Conservation (phyloP, 805 yeast genomes). For the Metschnikowia lochheadii region DNA sequence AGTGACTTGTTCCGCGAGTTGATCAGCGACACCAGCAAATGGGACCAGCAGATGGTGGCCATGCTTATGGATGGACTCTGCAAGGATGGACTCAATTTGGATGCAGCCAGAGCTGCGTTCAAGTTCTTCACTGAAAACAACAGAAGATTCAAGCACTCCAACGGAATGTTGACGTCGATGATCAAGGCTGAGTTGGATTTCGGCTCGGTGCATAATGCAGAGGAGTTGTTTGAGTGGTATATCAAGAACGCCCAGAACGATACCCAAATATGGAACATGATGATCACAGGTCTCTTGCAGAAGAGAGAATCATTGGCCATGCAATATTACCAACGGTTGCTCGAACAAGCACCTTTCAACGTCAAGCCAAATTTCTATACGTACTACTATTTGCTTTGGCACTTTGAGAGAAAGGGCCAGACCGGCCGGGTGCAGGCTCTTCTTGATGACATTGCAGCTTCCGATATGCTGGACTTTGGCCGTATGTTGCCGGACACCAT, state of each 20-base stretch:
- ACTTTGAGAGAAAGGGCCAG: slow-evolving; percentile 33
- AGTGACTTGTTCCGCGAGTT: slow-evolving; percentile 41
- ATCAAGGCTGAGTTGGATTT: slow-evolving; percentile 43
- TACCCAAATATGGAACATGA: slow-evolving; percentile 39
- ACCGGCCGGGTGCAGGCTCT: slow-evolving; percentile 29
- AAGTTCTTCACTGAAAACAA: slow-evolving; percentile 34
- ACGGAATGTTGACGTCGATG: slow-evolving; percentile 42
- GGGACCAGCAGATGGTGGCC: slow-evolving; percentile 46
- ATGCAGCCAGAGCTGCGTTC: slow-evolving; percentile 50
- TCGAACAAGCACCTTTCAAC: slow-evolving; percentile 19
- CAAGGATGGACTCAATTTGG: slow-evolving; percentile 42
- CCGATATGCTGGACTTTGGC: slow-evolving; percentile 33
- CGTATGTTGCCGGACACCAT: slow-evolving; percentile 36
- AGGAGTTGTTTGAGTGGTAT: slow-evolving; percentile 32
- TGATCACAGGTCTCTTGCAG: slow-evolving; percentile 29
- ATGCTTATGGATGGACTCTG: slow-evolving; percentile 53
- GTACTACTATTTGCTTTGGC: slow-evolving; percentile 43
- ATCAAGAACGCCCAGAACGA: slow-evolving; percentile 32
- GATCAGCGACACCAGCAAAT: slow-evolving; percentile 25
- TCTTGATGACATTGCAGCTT: slow-evolving; percentile 34
- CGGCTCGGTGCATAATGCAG: slow-evolving; percentile 34
- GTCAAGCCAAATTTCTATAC: slow-evolving; percentile 48
- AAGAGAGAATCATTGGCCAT: slow-evolving; percentile 38
- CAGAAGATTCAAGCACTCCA: slow-evolving; percentile 24
- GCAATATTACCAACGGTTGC: slow-evolving; percentile 35